Percentiles rank a stretch among this genome's conserved stretches.
These are phyloP conservation scores for Hippophae tibetana DNA, from an alignment of 306 rosid genomes.

Conservation along the genomic window DNA sequence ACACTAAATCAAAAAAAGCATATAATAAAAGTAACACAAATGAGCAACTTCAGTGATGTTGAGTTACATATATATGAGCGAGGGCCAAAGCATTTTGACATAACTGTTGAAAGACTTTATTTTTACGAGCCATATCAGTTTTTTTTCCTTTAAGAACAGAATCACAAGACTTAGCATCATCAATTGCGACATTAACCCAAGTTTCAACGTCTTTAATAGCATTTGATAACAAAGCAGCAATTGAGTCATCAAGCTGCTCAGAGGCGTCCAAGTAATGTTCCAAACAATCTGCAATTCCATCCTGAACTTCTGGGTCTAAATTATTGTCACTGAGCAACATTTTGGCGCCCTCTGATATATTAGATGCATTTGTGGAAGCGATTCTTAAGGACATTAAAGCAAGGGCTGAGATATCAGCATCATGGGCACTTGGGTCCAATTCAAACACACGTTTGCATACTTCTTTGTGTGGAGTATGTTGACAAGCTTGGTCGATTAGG, in stretches of 20 bases:
- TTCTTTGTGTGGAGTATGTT: conserved; percentile 4
- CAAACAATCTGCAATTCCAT: conserved; percentile 26
- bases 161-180: conserved; percentile 18
- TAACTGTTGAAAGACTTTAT: conserved; percentile 10
- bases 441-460: conserved; percentile 18
- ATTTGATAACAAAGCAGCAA: conserved; percentile 3
- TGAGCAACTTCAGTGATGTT: conserved; percentile 12
- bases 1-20: no score
- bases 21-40: background rate
- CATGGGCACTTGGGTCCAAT: conserved; percentile 20
- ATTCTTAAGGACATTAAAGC: conserved; percentile 20
- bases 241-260: conserved; percentile 31
- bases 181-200: conserved; percentile 25
- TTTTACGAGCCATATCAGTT: conserved; percentile 1
- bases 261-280: conserved; percentile 33
- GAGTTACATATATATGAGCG: background rate
- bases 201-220: conserved; percentile 12
- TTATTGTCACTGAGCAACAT: conserved; percentile 5
- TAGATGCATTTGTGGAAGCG: conserved; percentile 29
- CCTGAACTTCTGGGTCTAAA: conserved; percentile 6
- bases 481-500: conserved; percentile 19
- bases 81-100: conserved; percentile 22
- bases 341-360: conserved; percentile 20
- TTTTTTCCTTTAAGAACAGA: background rate
- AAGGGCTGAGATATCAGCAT: conserved; percentile 26